Conservation (phyloP, 1,139 yeast genomes). For the Scheffersomyces titani region DNA sequence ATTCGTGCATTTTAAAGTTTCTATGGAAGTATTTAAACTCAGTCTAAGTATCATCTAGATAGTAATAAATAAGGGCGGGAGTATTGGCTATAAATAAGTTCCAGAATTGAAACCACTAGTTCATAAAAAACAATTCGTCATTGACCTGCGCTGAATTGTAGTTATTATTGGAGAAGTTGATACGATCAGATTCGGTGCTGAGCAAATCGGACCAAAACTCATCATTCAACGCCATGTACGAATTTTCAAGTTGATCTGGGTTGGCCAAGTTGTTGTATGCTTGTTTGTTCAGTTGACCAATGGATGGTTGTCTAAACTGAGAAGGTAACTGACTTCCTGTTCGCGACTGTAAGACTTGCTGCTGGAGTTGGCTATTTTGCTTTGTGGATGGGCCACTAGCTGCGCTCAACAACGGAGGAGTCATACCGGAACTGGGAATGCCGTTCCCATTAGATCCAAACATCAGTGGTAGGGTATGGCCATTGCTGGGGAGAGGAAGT, state of each 20-base stretch:
- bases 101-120: slow-evolving; percentile 3
- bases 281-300: not conserved
- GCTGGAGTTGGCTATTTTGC: not conserved
- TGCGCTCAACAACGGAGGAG: not conserved
- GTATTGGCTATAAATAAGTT: not conserved
- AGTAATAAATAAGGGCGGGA: not conserved
- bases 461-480: not conserved
- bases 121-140: slow-evolving; percentile 35
- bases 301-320: not conserved
- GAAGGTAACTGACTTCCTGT: not conserved
- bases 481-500: not conserved
- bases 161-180: slow-evolving; percentile 34
- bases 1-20: not conserved
- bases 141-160: slow-evolving; percentile 11
- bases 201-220: slow-evolving; percentile 48
- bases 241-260: slow-evolving; percentile 27
- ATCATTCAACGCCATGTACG: slow-evolving; percentile 37
- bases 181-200: slow-evolving; percentile 35
- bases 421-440: not conserved
- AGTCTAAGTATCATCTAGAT: not conserved
- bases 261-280: slow-evolving; percentile 10
- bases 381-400: not conserved
- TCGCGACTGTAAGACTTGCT: not conserved
- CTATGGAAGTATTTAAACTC: not conserved
- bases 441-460: not conserved